phyloP scores from a whole-genome alignment of 2,329 filamentous ascomycete species.

The Davidsoniella virescens region DNA sequence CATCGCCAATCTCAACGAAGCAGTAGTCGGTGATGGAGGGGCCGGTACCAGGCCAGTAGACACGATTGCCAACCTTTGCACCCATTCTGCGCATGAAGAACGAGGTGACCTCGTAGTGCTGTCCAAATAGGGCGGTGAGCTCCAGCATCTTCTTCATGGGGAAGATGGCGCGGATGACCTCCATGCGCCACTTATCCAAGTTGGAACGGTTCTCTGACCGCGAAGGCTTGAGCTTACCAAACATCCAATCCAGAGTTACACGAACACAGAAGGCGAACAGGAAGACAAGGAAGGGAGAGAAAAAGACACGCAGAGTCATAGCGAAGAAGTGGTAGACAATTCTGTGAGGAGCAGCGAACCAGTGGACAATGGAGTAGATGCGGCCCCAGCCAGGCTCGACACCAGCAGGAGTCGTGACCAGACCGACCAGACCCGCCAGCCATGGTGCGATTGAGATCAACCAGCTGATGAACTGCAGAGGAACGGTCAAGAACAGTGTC shows the following conservation, averaged over 20 bases:
- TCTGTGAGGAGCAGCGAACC: slow-evolving; percentile 31
- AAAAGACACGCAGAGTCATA: slow-evolving; percentile 23
- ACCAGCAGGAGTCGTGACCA: slow-evolving; percentile 25
- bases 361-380: slow-evolving; percentile 27
- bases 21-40: slow-evolving; percentile 37
- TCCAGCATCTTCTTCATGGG: slow-evolving; percentile 28
- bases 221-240: slow-evolving; percentile 24
- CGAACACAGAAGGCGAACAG: slow-evolving; percentile 26
- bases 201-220: slow-evolving; percentile 19
- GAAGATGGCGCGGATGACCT: slow-evolving; percentile 28
- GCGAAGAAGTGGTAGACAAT: slow-evolving; percentile 35
- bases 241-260: slow-evolving; percentile 23
- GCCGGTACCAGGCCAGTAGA: slow-evolving; percentile 43
- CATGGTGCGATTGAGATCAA: slow-evolving; percentile 30
- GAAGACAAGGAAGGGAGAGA: slow-evolving; percentile 30
- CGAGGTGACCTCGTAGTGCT: slow-evolving; percentile 39
- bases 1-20: slow-evolving; percentile 36
- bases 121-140: slow-evolving; percentile 34
- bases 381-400: slow-evolving; percentile 18
- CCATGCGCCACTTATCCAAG: slow-evolving; percentile 27
- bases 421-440: slow-evolving; percentile 27
- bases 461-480: slow-evolving; percentile 21
- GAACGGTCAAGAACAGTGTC: slow-evolving; percentile 25
- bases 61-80: slow-evolving; percentile 33
- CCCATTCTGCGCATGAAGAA: slow-evolving; percentile 33